Conservation (phyloP, 129 eudicot species). For the Gnaphalium uliginosum region DNA sequence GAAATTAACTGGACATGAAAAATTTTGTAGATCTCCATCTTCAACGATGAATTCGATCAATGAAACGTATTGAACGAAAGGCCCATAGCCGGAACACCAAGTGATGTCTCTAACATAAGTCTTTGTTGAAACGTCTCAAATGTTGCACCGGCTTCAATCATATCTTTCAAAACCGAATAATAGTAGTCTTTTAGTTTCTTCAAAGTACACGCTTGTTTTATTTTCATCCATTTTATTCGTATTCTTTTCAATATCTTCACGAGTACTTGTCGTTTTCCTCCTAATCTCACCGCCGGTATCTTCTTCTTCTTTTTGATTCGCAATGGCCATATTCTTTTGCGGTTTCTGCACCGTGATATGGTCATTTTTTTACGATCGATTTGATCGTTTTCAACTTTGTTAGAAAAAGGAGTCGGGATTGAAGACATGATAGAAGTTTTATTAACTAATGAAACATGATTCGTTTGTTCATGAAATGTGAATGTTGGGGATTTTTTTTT, state of each 20-base stretch:
- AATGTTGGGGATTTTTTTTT: neutral
- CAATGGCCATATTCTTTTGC: slow-evolving; percentile 39
- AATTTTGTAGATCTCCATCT: neutral
- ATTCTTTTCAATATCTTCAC: slow-evolving; percentile 41
- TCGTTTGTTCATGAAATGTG: neutral
- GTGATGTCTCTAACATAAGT: slow-evolving; percentile 58
- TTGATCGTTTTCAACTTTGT: neutral
- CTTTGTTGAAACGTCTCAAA: slow-evolving; percentile 65
- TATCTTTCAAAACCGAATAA: slow-evolving; percentile 44
- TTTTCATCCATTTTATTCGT: slow-evolving; percentile 46
- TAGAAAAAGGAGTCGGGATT: neutral
- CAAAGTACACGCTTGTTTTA: slow-evolving; percentile 44
- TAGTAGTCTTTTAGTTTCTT: slow-evolving; percentile 63
- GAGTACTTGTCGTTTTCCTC: slow-evolving; percentile 50
- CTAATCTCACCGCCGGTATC: slow-evolving; percentile 62
- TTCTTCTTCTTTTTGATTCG: slow-evolving; percentile 32
- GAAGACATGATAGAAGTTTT: neutral
- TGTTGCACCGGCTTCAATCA: slow-evolving; percentile 49
- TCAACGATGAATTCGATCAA: slow-evolving; percentile 8
- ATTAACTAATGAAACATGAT: neutral
- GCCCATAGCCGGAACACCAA: slow-evolving; percentile 74
- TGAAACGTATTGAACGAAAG: slow-evolving; percentile 44
- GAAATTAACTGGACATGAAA: neutral
- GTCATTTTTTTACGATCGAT: neutral
- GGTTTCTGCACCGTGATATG: slow-evolving; percentile 23